A percentile compares a stretch with the other conserved stretches of the same genome.
These are phyloP conservation scores for Singerocomus inundabilis DNA, from an alignment of 1,284 basidiomycete genomes.

Conservation along the genomic window DNA sequence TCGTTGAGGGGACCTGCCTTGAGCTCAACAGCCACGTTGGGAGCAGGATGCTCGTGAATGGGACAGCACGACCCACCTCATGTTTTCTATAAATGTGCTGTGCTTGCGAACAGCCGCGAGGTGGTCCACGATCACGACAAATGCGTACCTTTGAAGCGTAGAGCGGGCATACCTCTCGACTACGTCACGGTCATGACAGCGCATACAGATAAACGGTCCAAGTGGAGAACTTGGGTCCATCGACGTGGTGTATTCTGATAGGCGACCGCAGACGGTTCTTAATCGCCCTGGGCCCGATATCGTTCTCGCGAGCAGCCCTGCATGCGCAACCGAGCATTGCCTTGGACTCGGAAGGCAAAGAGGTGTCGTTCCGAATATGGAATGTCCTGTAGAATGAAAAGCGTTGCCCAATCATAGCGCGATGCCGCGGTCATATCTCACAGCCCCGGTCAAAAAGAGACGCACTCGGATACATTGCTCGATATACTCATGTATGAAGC, in stretches of 20 bases:
- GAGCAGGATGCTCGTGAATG: conserved; percentile 35
- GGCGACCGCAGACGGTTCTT: conserved; percentile 15
- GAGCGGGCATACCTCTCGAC: conserved; percentile 19
- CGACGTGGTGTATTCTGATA: conserved; percentile 9
- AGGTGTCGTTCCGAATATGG: conserved; percentile 27
- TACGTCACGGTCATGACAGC: conserved; percentile 29
- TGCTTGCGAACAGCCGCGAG: conserved; percentile 36
- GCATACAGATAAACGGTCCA: conserved; percentile 10
- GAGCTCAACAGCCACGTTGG: conserved; percentile 38
- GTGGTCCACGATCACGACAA: conserved; percentile 38
- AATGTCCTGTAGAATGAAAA: conserved; percentile 30
- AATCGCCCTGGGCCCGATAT: conserved; percentile 11
- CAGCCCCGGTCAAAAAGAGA: conserved; percentile 9
- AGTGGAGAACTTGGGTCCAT: conserved; percentile 8
- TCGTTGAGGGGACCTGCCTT: conserved; percentile 35
- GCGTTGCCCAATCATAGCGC: conserved; percentile 5
- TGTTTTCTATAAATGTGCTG: conserved; percentile 37
- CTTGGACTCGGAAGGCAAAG: conserved; percentile 3
- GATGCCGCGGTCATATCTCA: conserved; percentile 14
- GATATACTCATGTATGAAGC: conserved; percentile 10
- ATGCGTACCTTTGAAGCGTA: conserved; percentile 27
- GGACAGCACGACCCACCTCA: conserved; percentile 36
- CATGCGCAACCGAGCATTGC: conserved; percentile 23
- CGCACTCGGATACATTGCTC: conserved; percentile 15
- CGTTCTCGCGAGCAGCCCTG: conserved; percentile 5